Conservation (phyloP, 306 rosid species). For the Pyrus bretschneideri region DNA sequence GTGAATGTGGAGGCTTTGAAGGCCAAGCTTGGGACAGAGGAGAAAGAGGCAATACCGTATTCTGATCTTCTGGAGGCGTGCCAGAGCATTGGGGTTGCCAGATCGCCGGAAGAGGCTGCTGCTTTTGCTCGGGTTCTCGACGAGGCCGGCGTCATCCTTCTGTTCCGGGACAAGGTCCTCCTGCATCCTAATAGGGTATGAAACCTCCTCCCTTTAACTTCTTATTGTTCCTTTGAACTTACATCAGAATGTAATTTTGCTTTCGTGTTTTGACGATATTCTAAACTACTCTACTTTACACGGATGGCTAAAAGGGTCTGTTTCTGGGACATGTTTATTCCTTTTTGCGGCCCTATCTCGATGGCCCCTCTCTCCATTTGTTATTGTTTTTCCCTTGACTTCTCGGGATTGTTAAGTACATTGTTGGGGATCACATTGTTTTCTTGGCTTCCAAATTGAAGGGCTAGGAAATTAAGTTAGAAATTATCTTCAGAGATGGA, state of each 20-base stretch:
- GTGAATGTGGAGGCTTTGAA: constrained; percentile 80
- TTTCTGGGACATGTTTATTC: background rate
- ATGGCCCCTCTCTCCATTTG: background rate
- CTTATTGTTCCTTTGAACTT: background rate
- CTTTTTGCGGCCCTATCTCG: background rate
- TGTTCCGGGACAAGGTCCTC: constrained; percentile 83
- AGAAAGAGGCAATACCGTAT: constrained; percentile 62
- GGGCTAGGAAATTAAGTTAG: background rate
- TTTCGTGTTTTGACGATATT: too few relatives aligned
- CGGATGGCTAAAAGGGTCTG: too few relatives aligned
- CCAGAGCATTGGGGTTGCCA: constrained; percentile 68
- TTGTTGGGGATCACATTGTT: background rate
- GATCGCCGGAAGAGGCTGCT: constrained; percentile 60
- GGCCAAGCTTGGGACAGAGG: constrained; percentile 60
- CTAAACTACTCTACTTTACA: too few relatives aligned
- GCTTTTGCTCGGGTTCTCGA: constrained; percentile 71
- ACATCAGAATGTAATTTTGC: background rate
- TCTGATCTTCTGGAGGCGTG: constrained; percentile 69
- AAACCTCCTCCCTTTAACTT: background rate
- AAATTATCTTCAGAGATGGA: background rate
- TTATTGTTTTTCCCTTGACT: background rate
- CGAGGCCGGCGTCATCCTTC: constrained; percentile 87
- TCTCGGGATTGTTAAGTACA: background rate
- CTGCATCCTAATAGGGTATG: constrained; percentile 86
- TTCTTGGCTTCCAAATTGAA: background rate